These are phyloP conservation scores for Aspergillus sp. DNA, from an alignment of 2,329 filamentous ascomycete species.

Conservation along the genomic window DNA sequence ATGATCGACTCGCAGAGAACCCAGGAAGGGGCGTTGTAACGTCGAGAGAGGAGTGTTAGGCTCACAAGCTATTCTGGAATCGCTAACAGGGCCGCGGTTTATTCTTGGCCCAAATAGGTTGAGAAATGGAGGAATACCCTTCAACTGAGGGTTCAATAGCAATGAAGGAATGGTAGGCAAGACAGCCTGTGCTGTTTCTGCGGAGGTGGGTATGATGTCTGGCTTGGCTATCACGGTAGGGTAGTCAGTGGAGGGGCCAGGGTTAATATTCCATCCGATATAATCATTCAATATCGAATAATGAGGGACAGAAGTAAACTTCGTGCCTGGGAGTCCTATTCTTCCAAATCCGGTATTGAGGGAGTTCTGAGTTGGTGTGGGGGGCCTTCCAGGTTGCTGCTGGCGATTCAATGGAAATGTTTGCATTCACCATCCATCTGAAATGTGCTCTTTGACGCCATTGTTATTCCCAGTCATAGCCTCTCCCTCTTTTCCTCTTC, in stretches of 20 bases:
- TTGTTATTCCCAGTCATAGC: neutral
- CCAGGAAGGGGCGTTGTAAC: too few species aligned
- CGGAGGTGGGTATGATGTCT: neutral
- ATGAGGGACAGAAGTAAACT: neutral
- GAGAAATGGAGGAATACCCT: neutral
- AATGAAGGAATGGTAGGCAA: too few species aligned
- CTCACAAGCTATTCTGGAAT: neutral
- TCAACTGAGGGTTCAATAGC: neutral
- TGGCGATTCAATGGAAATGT: too few species aligned
- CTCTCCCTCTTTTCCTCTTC: neutral
- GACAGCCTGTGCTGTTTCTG: neutral
- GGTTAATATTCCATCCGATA: neutral
- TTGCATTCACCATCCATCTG: neutral
- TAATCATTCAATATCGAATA: neutral
- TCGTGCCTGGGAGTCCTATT: too few species aligned
- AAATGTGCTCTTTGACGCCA: neutral
- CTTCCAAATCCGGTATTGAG: too few species aligned
- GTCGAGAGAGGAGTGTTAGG: too few species aligned
- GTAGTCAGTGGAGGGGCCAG: neutral
- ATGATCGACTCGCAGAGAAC: too few species aligned
- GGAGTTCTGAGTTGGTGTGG: too few species aligned
- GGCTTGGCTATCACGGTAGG: neutral
- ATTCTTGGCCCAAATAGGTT: neutral
- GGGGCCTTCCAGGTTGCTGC: too few species aligned
- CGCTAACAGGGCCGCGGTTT: neutral